Evolutionary conservation across 129 eudicot species (phyloP).

Genomic region (Daucus carota): DH1_v3.0 NC_030383.2:48199001-48199500

Average conservation of each 20-base stretch:
- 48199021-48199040: constrained; percentile 33
- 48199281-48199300: constrained; percentile 15
- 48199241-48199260: constrained; percentile 12
- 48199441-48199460: constrained; percentile 8
- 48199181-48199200: constrained; percentile 69
- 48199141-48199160: constrained; percentile 25
- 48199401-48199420: constrained; percentile 1
- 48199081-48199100: constrained; percentile 32
- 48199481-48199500: constrained; percentile 9
- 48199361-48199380: constrained; percentile 10
- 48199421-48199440: constrained; percentile 6
- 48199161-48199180: constrained; percentile 29
- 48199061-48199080: constrained; percentile 26
- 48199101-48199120: constrained; percentile 68
- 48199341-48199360: constrained; percentile 19
- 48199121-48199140: constrained; percentile 32
- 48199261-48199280: constrained; percentile 23
- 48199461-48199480: constrained; percentile 1
- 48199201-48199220: constrained; percentile 73
- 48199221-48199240: constrained; percentile 64
- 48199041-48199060: constrained; percentile 25
- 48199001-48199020: constrained; percentile 56
- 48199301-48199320: constrained; percentile 17
- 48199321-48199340: constrained; percentile 10
- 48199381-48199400: constrained; percentile 13